These are phyloP conservation scores for Austroboletus rostrupii DNA, from an alignment of 1,284 basidiomycete genomes.

Conservation along the genomic window DNA sequence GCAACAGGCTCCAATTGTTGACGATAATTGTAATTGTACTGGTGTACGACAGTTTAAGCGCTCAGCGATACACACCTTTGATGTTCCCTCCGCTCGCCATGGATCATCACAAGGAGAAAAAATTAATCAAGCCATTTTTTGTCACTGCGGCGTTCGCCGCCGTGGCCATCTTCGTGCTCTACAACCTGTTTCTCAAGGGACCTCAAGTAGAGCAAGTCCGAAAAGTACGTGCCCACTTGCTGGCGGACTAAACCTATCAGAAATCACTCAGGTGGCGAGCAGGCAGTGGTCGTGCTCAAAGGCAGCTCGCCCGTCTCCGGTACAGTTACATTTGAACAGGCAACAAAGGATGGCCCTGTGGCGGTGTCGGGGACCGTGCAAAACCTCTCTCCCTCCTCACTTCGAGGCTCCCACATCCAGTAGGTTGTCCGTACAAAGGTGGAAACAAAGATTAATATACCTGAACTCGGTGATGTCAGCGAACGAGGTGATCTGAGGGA, in stretches of 20 bases:
- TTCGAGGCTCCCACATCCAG: constrained; percentile 79
- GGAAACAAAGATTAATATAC: background rate
- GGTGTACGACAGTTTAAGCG: too few species aligned
- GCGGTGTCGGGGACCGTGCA: constrained; percentile 60
- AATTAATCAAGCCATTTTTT: constrained; percentile 18
- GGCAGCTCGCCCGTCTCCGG: constrained; percentile 61
- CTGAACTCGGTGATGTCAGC: constrained; percentile 34
- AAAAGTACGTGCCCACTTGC: constrained; percentile 17
- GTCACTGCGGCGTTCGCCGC: constrained; percentile 13
- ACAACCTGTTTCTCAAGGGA: constrained; percentile 18
- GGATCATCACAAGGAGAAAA: constrained; percentile 21
- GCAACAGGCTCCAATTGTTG: background rate
- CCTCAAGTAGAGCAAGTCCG: constrained; percentile 13
- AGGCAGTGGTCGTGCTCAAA: constrained; percentile 65
- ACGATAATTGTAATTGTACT: background rate
- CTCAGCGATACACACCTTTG: too few species aligned
- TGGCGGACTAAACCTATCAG: background rate
- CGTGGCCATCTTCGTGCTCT: constrained; percentile 17
- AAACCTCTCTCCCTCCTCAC: constrained; percentile 54
- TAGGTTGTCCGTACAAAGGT: constrained; percentile 34
- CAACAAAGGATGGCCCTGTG: constrained; percentile 49
- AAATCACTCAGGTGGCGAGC: background rate
- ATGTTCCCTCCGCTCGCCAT: constrained; percentile 10
- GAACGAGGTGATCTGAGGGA: constrained; percentile 63
- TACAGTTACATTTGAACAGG: constrained; percentile 64